Evolutionary conservation across 2,329 filamentous ascomycete genomes (phyloP).

Genomic region (Colletotrichum abscissum): DNA sequence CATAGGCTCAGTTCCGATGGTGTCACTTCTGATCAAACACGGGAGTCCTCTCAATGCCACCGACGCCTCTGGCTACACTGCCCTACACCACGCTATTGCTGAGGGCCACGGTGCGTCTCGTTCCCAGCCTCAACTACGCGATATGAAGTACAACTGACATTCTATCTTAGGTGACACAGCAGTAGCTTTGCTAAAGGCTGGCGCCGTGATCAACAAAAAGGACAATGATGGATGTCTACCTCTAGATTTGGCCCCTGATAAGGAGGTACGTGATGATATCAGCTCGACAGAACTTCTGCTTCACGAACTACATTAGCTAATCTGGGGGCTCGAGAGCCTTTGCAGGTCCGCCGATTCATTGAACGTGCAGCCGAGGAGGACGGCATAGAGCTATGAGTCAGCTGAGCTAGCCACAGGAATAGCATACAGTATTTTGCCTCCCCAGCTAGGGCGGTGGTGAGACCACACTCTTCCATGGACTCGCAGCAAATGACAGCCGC

Average conservation of each 20-base stretch:
- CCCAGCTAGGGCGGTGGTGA: not conserved
- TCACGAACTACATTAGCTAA: not conserved
- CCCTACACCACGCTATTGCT: constrained; percentile 87
- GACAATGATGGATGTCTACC: constrained; percentile 78
- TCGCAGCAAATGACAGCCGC: not conserved
- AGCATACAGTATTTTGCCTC: not conserved
- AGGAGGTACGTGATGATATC: constrained; percentile 68
- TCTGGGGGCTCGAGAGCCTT: not conserved
- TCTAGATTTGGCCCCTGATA: constrained; percentile 87
- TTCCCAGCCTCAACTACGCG: not conserved
- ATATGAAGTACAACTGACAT: not conserved
- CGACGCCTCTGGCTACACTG: constrained; percentile 85
- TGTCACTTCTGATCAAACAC: constrained; percentile 81
- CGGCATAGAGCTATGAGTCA: constrained; percentile 71
- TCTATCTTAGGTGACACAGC: constrained; percentile 76
- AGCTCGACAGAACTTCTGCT: no score
- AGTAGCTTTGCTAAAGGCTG: constrained; percentile 82
- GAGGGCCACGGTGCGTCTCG: constrained; percentile 73
- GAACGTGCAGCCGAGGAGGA: constrained; percentile 83
- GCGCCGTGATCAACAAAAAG: constrained; percentile 83
- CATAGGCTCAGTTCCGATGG: constrained; percentile 87
- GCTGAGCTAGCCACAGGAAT: not conserved
- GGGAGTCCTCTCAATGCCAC: constrained; percentile 85
- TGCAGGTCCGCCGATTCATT: constrained; percentile 80
- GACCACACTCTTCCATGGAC: not conserved